Conservation (phyloP, 306 rosid species). For the Betula pendula region DNA sequence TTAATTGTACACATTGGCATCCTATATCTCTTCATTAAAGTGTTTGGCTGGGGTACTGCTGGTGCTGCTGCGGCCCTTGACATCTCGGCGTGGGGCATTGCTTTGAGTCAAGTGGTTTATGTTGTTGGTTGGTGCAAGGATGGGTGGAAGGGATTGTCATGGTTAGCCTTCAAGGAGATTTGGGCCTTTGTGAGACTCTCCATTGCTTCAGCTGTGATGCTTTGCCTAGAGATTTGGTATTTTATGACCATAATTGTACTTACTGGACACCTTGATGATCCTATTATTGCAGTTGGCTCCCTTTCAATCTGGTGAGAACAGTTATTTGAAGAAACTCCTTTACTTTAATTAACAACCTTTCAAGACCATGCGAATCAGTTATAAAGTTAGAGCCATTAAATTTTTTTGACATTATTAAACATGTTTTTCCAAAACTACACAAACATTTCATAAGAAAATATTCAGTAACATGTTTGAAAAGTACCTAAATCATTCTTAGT, state of each 20-base stretch:
- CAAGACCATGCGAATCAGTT: neutral
- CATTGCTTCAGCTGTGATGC: conserved; percentile 90
- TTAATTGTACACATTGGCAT: conserved; percentile 43
- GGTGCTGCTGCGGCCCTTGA: conserved; percentile 89
- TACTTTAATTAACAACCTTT: neutral
- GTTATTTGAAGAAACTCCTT: neutral
- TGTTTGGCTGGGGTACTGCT: conserved; percentile 64
- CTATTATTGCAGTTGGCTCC: conserved; percentile 90
- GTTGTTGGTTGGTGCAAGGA: conserved; percentile 76
- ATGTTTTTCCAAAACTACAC: too few species aligned
- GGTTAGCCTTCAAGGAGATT: conserved; percentile 79
- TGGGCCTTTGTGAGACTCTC: conserved; percentile 83
- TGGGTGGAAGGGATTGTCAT: conserved; percentile 87
- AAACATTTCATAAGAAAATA: too few species aligned
- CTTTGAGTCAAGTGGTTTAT: conserved; percentile 69
- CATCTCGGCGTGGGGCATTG: conserved; percentile 71
- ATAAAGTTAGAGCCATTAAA: too few species aligned
- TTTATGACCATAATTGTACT: conserved; percentile 94
- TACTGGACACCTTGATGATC: conserved; percentile 90
- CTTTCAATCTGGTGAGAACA: conserved; percentile 83
- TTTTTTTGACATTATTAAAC: too few species aligned
- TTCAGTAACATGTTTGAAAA: neutral
- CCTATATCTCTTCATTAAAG: conserved; percentile 48
- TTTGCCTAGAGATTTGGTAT: conserved; percentile 95
- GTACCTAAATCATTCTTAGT: neutral